phyloP scores from a whole-genome alignment of 352 stramenopile species.

The Paralagenidium karlingii region DNA sequence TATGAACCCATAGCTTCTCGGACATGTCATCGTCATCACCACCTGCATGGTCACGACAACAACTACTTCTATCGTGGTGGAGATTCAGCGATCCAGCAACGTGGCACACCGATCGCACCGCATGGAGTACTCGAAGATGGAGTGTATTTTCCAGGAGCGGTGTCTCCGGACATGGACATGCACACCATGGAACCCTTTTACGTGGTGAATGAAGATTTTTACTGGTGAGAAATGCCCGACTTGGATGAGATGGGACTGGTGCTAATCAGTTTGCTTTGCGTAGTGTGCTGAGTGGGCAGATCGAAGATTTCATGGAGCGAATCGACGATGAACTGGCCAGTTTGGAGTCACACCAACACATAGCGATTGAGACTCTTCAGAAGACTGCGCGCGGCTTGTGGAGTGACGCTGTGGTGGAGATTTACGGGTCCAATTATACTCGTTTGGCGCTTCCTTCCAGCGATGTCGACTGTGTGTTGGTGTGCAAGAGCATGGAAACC shows the following conservation, averaged over 20 bases:
- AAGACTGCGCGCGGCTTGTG: slow-evolving; percentile 47
- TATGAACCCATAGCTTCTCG: no score
- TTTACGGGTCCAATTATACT: slow-evolving; percentile 95
- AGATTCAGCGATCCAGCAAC: no score
- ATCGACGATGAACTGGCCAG: slow-evolving; percentile 27
- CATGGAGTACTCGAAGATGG: no score
- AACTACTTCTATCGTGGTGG: no score
- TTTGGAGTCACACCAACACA: slow-evolving; percentile 26
- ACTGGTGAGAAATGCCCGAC: slow-evolving; percentile 1
- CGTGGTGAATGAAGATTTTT: slow-evolving; percentile 12
- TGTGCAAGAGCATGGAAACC: slow-evolving; percentile 66
- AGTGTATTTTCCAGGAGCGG: no score
- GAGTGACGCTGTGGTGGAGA: slow-evolving; percentile 84
- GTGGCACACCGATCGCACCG: no score
- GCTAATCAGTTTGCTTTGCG: slow-evolving; percentile 1
- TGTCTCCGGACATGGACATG: no score
- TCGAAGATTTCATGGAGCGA: slow-evolving; percentile 33
- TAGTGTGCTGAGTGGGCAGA: slow-evolving; percentile 32
- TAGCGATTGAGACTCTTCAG: slow-evolving; percentile 33
- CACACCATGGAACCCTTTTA: no score
- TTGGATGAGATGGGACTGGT: no score
- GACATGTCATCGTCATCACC: no score
- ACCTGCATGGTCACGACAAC: no score
- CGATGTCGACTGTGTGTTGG: slow-evolving; percentile 94
- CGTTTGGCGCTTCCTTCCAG: slow-evolving; percentile 90